Base-by-base conservation (phyloP, 345 rosid species). In the Pistacia integerrima region DNA sequence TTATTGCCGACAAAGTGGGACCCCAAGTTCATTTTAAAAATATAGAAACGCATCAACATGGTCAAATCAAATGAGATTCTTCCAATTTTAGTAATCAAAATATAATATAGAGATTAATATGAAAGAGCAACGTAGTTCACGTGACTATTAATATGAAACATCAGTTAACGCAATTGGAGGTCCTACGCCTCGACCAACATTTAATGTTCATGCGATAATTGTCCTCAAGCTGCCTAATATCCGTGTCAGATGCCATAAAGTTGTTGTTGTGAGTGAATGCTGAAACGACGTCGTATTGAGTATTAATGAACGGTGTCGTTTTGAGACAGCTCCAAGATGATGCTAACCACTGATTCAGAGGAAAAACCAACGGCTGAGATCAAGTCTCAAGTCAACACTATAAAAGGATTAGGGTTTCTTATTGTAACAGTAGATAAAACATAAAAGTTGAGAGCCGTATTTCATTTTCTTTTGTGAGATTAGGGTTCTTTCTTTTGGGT, bases 191-290 rank as follows among this genome's bases (percentile, higher is more conserved):
- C 80, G 35, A 67, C 65, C 16, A 81, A 20, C 61, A 58, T 61
- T 46, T 73, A 30, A 30, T 30, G 36, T 18, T 85, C 71, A 75
- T 78, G 84, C 70, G 80, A 64, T 22, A 22, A 2, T 9, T 49
- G 67, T 79, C 77, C 81, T 58, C 83, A 83, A 69, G 41, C 69
- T 80, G 74, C 76, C 75, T 51, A 75, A 67, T 33, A 33, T 76
- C 81, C 76, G 67, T 56, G 81, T 81, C 83, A 83, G 80, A 77
- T 74, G 70, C 71, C 68, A 65, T 75, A 69, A 72, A 69, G 38
- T 46, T 74, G 75, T 65, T 22, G 22, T 22, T 22, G 22, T 0
- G 22, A 22, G 22, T 22, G 22, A 22, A 22, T 22, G 22, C 22
- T 22, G 22, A 22, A 22, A 22, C 22, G 22, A 0, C 22, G 22